Percentiles rank a stretch among this genome's conserved stretches.
Conservation (phyloP, 2,329 filamentous ascomycete genomes). For the Sclerotinia glacialis region DNA sequence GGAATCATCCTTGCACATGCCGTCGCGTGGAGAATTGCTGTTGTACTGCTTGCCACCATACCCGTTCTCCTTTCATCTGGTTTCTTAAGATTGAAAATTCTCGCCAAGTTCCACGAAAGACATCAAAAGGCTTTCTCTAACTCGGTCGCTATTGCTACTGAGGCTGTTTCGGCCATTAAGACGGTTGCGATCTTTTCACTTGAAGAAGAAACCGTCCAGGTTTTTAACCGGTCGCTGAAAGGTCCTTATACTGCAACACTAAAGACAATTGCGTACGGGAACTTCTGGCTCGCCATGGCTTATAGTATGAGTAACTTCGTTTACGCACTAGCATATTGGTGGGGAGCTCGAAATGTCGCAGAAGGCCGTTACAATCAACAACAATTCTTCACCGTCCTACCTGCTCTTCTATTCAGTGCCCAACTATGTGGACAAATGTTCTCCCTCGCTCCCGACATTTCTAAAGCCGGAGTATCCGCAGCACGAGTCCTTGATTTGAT, state of each 20-base stretch:
- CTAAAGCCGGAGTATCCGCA: conserved; percentile 60
- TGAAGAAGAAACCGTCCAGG: conserved; percentile 51
- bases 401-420: conserved; percentile 68
- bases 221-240: conserved; percentile 53
- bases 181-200: conserved; percentile 57
- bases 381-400: conserved; percentile 71
- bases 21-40: conserved; percentile 70
- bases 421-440: conserved; percentile 74
- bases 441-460: conserved; percentile 68
- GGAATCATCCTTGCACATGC: conserved; percentile 68
- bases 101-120: conserved; percentile 9
- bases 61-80: conserved; percentile 8
- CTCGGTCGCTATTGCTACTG: conserved; percentile 34
- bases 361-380: conserved; percentile 61
- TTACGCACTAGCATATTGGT: conserved; percentile 76
- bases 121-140: conserved; percentile 12
- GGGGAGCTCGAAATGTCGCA: conserved; percentile 69
- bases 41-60: conserved; percentile 68
- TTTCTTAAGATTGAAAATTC: conserved; percentile 9
- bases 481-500: conserved; percentile 55
- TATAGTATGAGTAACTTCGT: conserved; percentile 63
- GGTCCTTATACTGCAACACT: conserved; percentile 55
- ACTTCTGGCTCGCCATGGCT: conserved; percentile 57
- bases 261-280: conserved; percentile 39
- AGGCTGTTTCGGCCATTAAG: conserved; percentile 63